A percentile compares a stretch with the other conserved stretches of the same genome.
Evolutionary conservation across 352 stramenopile genomes (phyloP).

Genomic region (Globisporangium takayamanum): DNA sequence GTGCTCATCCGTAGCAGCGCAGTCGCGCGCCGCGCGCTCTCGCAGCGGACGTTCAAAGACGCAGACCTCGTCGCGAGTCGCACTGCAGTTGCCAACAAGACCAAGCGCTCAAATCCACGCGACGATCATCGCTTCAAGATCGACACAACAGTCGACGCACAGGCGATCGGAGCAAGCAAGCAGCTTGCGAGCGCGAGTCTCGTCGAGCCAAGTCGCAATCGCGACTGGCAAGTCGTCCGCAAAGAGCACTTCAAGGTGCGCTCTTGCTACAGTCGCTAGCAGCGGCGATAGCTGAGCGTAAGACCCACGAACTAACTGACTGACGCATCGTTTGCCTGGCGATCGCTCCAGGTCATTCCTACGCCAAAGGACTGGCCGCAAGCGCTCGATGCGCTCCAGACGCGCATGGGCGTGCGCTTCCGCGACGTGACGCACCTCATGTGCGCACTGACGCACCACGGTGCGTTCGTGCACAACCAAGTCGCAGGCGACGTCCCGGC

Average conservation of each 20-base stretch:
- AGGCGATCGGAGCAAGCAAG: constrained; percentile 13
- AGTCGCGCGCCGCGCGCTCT: neutral
- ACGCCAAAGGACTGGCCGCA: constrained; percentile 40
- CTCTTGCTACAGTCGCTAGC: neutral
- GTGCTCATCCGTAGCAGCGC: neutral
- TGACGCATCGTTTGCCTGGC: neutral
- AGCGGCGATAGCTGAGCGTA: neutral
- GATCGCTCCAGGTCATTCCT: constrained; percentile 22
- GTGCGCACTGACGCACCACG: constrained; percentile 71
- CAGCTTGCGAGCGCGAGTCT: constrained; percentile 18
- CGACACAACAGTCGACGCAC: constrained; percentile 5
- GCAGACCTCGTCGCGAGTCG: neutral
- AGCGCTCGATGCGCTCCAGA: constrained; percentile 42
- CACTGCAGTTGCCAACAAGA: neutral
- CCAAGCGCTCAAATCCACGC: constrained; percentile 1
- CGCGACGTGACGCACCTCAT: constrained; percentile 47
- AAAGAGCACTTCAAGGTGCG: constrained; percentile 38
- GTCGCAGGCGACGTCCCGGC: constrained; percentile 33
- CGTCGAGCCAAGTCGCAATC: constrained; percentile 24
- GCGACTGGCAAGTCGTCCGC: constrained; percentile 46
- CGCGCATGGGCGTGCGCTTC: constrained; percentile 56
- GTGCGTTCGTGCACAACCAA: constrained; percentile 38
- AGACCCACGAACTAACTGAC: neutral
- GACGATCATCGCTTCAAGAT: constrained; percentile 6
- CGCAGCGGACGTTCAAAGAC: neutral